Evolutionary conservation across 768 basidiomycete species (phyloP).

Genomic region (Antrodiella citrinella): DNA sequence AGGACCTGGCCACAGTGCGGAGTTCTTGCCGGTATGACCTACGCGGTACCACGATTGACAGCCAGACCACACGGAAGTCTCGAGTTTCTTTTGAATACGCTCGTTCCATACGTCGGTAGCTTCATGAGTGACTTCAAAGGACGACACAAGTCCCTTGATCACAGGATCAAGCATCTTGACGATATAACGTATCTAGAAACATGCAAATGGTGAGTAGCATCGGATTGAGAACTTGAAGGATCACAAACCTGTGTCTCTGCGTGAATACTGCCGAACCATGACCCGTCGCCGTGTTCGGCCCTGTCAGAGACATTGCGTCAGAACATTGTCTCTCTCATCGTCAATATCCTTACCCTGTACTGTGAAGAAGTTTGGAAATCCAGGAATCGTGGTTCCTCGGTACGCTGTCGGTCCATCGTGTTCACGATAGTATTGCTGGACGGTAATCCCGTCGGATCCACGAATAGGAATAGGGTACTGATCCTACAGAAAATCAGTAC

Average conservation of each 20-base stretch:
- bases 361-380: constrained; percentile 29
- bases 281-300: constrained; percentile 18
- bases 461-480: constrained; percentile 10
- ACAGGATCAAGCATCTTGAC: constrained; percentile 11
- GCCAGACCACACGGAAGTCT: neutral
- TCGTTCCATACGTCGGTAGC: constrained; percentile 14
- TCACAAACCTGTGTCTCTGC: too few species aligned
- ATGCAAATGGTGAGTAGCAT: too few species aligned
- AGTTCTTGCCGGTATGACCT: constrained; percentile 7
- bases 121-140: constrained; percentile 17
- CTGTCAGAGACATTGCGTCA: constrained; percentile 2
- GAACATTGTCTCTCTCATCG: too few species aligned
- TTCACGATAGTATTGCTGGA: constrained; percentile 21
- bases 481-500: constrained; percentile 2
- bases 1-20: constrained; percentile 9
- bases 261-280: constrained; percentile 16
- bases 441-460: constrained; percentile 16
- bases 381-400: constrained; percentile 24
- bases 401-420: constrained; percentile 28
- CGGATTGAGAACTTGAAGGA: too few species aligned
- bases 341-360: constrained; percentile 15
- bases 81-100: constrained; percentile 16
- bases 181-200: constrained; percentile 11
- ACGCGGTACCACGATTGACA: too few species aligned
- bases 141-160: constrained; percentile 8